Base-by-base conservation (phyloP, 2,329 filamentous ascomycete species). In the Triangularia verruculosa region DNA sequence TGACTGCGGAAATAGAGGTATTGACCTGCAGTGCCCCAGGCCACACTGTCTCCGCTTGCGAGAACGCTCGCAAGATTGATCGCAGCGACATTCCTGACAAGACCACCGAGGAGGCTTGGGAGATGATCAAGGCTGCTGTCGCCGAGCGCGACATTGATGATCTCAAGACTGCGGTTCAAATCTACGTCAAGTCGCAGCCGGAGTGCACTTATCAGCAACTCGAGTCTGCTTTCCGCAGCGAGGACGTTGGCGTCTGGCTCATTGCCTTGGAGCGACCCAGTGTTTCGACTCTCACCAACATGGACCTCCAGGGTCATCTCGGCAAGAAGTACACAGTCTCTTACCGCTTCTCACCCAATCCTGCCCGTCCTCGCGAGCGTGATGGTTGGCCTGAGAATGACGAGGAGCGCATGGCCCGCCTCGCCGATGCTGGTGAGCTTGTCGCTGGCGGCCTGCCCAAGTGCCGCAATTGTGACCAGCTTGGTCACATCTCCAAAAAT, bases 281-380 rank as follows among this genome's bases (percentile, higher is more conserved):
- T 28, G 72, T 80, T 0, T 72, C 76, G 1, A 85, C 86, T 4
- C 82, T 87, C 68, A 90, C 86, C 65, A 88, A 89, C 75, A 89
- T 91, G 85, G 88, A 91, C 67, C 77, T 91, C 1, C 88, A 91
- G 70, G 89, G 89, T 4, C 85, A 89, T 65, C 77, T 89, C 20
- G 82, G 83, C 63, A 87, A 86, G 74, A 87, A 86, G 72, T 91
- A 83, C 69, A 83, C 82, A 0, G 79, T 91, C 57, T 84, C 84
- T 0, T 86, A 88, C 71, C 85, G 89, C 57, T 86, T 87, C 68
- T 80, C 80, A 1, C 75, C 81, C 30, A 84, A 84, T 67, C 83
- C 88, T 0, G 74, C 77, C 20, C 83, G 86, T 2, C 84, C 84
- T 28, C 83, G 83, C 59, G 84, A 90, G 73, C 80, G 79, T 20